Evolutionary conservation across 1,139 yeast genomes (phyloP), one percentile per base, ranked within the genome.

Genomic region (Geotrichum carabidarum): DNA sequence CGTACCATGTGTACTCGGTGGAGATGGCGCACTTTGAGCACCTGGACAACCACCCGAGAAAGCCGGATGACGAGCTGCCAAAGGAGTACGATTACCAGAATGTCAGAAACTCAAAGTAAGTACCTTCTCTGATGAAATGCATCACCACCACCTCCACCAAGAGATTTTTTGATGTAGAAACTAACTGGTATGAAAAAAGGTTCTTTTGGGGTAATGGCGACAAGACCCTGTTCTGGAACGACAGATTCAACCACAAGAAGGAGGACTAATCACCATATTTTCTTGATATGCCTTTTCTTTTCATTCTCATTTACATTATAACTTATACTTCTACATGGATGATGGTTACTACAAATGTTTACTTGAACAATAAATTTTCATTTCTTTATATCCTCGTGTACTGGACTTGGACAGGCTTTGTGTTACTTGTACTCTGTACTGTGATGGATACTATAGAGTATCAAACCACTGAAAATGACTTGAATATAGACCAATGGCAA

Each of bases 131-230:
- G n/a, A n/a, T n/a, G n/a, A n/a, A n/a, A n/a, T n/a, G n/a, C n/a
- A n/a, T n/a, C n/a, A n/a, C n/a, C n/a, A 6, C 35, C 11, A 12
- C 14, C n/a, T 11, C n/a, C 15, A 6, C 14, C 38, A 15, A 12
- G 5, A 15, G 11, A 7, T 36, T n/a, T 37, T 37, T 14, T 37
- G 15, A n/a, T 17, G 15, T 49, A 11, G 30, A 8, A 8, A 27
- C 35, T 41, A 35, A 22, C 17, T 41, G 27, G 42, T 42, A 15
- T 40, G 2, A 22, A 22, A 22, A 22, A 22, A 60, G 60, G 60
- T 73, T 81, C 81, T 91, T 89, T 84, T 93, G 98, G 98, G 98
- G 98, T 70, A 91, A 93, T 71, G 98, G 99, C 71, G 96, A 90
- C 79, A 84, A 88, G 81, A 89, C 98, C 61, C 77, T 86, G 71